These are phyloP conservation scores for Lactarius pseudohatsudake DNA, from an alignment of 768 basidiomycete genomes.

Conservation along the genomic window DNA sequence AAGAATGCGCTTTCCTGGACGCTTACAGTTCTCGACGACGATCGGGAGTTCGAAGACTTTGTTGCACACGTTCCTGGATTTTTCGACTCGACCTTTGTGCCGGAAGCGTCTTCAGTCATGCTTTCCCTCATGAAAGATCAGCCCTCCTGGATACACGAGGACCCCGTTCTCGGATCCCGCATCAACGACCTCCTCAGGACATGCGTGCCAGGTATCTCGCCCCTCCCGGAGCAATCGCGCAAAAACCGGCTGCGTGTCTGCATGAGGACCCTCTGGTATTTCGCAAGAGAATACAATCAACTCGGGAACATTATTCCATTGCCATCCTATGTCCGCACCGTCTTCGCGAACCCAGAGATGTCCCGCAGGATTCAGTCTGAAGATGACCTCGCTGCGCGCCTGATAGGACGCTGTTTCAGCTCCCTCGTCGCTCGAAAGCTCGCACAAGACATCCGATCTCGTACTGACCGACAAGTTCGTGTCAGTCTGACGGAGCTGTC, in stretches of 20 bases:
- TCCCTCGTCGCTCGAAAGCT: conserved; percentile 7
- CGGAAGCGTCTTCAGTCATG: background rate
- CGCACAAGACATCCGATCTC: background rate
- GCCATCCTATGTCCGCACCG: background rate
- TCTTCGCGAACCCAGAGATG: background rate
- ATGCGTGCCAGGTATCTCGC: background rate
- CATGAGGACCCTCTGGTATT: conserved; percentile 13
- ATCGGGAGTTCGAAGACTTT: conserved; percentile 14
- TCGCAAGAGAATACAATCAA: no score
- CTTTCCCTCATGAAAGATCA: background rate
- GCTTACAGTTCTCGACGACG: conserved; percentile 10
- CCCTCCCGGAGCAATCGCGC: background rate
- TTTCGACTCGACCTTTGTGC: background rate
- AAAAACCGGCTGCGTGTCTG: background rate
- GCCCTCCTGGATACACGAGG: background rate
- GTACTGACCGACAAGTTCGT: background rate
- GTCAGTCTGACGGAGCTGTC: no score
- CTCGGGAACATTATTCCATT: background rate
- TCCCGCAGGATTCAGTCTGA: background rate
- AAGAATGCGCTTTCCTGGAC: conserved; percentile 7
- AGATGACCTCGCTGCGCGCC: background rate
- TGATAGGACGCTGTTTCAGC: conserved; percentile 2
- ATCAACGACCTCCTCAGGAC: conserved; percentile 13
- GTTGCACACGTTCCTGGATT: conserved; percentile 7
- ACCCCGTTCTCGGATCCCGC: conserved; percentile 13